Evolutionary conservation across 768 basidiomycete genomes (phyloP).

Genomic region (Pulveroboletus sp.): DNA sequence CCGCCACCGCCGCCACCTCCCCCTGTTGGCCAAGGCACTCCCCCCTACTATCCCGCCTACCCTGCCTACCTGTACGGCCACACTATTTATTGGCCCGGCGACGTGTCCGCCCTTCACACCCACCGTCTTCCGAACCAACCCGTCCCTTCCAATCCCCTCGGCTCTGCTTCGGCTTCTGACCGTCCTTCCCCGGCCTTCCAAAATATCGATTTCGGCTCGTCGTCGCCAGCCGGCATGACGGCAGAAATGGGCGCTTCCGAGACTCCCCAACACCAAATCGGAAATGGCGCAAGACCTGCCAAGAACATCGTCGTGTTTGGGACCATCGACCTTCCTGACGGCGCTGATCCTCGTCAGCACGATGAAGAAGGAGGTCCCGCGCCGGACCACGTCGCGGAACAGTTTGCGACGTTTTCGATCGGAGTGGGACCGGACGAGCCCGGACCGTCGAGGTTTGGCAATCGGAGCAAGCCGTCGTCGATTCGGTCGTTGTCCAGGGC

Average conservation of each 20-base stretch:
- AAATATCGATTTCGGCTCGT: conserved; percentile 18
- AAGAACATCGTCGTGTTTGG: conserved; percentile 50
- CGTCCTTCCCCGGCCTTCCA: conserved; percentile 5
- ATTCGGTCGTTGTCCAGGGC: conserved; percentile 15
- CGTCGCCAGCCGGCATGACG: conserved; percentile 12
- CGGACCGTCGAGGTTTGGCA: conserved; percentile 23
- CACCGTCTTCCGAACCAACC: conserved; percentile 22
- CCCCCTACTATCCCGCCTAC: conserved; percentile 35
- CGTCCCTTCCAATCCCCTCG: conserved; percentile 5
- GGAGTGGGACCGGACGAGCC: conserved; percentile 41
- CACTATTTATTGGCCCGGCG: conserved; percentile 41
- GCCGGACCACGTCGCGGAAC: conserved; percentile 23
- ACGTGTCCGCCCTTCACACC: conserved; percentile 14
- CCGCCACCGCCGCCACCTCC: too few species aligned
- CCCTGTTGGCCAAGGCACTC: conserved; percentile 29
- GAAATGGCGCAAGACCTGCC: conserved; percentile 8
- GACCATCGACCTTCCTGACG: conserved; percentile 40
- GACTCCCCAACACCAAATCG: conserved; percentile 1
- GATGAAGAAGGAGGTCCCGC: too few species aligned
- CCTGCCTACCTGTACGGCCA: conserved; percentile 31
- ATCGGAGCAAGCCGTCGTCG: conserved; percentile 28
- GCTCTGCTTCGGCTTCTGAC: conserved; percentile 15
- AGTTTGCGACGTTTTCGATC: conserved; percentile 40
- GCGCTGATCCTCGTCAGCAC: too few species aligned
- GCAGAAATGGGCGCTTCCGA: conserved; percentile 9